These are phyloP conservation scores for Globisporangium irregulare DNA, from an alignment of 352 stramenopile species.

Conservation along the genomic window DNA sequence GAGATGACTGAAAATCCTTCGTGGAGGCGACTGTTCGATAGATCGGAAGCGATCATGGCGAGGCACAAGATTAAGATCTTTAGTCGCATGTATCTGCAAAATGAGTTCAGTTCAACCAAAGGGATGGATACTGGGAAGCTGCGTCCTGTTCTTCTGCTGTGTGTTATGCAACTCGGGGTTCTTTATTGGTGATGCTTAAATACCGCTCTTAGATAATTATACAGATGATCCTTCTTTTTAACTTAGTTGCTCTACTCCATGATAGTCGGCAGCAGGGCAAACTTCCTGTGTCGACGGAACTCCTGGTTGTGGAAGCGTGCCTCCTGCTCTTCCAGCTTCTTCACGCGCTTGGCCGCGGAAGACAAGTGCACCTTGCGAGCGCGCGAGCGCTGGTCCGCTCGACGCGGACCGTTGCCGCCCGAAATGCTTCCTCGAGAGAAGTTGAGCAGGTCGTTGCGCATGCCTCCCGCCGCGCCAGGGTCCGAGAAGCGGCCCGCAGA, in stretches of 20 bases:
- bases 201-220: constrained; percentile 13
- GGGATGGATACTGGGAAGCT: not conserved
- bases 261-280: constrained; percentile 41
- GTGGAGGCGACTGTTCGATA: not conserved
- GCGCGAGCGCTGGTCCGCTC: constrained; percentile 48
- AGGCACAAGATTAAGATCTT: not conserved
- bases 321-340: constrained; percentile 80
- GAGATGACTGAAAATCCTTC: not conserved
- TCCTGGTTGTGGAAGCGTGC: constrained; percentile 51
- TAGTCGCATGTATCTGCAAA: not conserved
- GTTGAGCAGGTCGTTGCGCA: constrained; percentile 67
- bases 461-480: constrained; percentile 33
- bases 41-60: not conserved
- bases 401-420: constrained; percentile 25
- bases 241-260: constrained; percentile 31
- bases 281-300: constrained; percentile 33
- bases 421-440: constrained; percentile 56
- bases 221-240: constrained; percentile 3
- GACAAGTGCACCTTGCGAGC: constrained; percentile 68
- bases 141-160: not conserved
- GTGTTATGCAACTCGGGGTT: not conserved
- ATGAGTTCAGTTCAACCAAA: not conserved
- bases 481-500: constrained; percentile 60
- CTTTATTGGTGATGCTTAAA: constrained; percentile 10
- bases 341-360: constrained; percentile 78